Evolutionary conservation across 495 filamentous ascomycete genomes (phyloP).

Genomic region (Aspergillus affinis): DNA sequence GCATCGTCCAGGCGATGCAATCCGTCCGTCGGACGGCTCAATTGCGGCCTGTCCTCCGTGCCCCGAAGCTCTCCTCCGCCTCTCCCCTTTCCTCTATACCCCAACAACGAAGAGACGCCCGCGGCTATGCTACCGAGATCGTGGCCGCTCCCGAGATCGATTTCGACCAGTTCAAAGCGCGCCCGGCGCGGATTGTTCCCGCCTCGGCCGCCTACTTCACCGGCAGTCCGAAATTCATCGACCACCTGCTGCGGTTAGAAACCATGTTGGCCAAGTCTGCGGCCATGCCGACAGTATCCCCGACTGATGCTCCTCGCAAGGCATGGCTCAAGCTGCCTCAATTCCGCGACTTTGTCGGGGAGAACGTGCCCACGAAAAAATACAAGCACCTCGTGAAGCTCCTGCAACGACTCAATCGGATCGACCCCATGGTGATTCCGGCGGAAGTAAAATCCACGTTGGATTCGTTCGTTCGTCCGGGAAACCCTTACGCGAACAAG

Average conservation of each 20-base stretch:
- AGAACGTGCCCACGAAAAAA: conserved; percentile 73
- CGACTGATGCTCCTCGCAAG: conserved; percentile 66
- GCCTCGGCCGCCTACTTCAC: conserved; percentile 93
- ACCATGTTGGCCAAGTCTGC: conserved; percentile 67
- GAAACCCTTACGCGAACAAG: conserved; percentile 65
- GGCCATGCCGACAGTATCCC: conserved; percentile 63
- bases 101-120: conserved; percentile 20
- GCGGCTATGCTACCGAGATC: conserved; percentile 34
- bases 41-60: conserved; percentile 18
- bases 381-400: conserved; percentile 74
- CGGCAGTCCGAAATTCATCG: conserved; percentile 78
- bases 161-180: conserved; percentile 28
- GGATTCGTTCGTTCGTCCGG: conserved; percentile 66
- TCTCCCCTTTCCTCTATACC: conserved; percentile 11
- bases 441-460: conserved; percentile 62
- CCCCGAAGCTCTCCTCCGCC: conserved; percentile 17
- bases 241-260: conserved; percentile 74
- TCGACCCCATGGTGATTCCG: conserved; percentile 78
- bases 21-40: conserved; percentile 29
- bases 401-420: conserved; percentile 77
- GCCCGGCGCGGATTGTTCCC: conserved; percentile 70
- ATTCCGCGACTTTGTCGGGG: conserved; percentile 72
- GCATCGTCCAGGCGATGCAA: conserved; percentile 41
- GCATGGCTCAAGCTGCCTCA: conserved; percentile 81
- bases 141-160: conserved; percentile 39